Evolutionary conservation across 495 filamentous ascomycete species (phyloP).

Genomic region (Copromyces sp.): DNA sequence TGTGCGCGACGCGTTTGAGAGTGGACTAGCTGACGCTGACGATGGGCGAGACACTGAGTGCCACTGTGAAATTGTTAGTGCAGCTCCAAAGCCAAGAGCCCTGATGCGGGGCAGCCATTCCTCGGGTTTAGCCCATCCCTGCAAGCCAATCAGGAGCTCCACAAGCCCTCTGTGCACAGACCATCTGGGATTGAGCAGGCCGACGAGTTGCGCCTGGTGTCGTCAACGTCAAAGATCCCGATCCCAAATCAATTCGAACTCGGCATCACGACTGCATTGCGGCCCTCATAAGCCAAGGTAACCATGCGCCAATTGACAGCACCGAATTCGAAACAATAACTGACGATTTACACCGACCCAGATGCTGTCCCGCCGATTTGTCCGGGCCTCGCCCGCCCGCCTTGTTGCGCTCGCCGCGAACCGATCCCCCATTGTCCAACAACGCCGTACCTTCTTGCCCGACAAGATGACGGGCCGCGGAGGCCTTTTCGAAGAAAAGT

Average conservation of each 20-base stretch:
- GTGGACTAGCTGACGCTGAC: neutral
- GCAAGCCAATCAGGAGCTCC: conserved; percentile 14
- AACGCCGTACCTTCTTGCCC: conserved; percentile 37
- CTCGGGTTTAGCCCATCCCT: conserved; percentile 5
- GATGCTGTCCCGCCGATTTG: conserved; percentile 61
- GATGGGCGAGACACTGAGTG: neutral
- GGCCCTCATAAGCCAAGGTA: conserved; percentile 18
- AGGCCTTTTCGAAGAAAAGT: conserved; percentile 38
- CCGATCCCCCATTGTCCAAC: conserved; percentile 38
- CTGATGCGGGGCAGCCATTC: neutral
- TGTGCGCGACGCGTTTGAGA: neutral
- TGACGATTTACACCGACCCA: neutral
- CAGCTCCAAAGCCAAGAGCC: neutral
- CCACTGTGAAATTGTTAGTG: neutral
- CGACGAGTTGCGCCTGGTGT: conserved; percentile 3
- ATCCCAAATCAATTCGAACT: conserved; percentile 8
- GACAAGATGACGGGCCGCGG: conserved; percentile 25
- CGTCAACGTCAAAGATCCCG: conserved; percentile 14
- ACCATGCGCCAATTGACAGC: conserved; percentile 5
- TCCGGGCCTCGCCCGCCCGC: conserved; percentile 42
- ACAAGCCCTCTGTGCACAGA: neutral
- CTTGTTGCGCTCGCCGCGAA: conserved; percentile 33
- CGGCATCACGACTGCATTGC: conserved; percentile 16
- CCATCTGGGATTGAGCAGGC: neutral
- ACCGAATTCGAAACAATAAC: neutral